Conservation (phyloP, 169 alveolate species). For the Eimeria acervulina region DNA sequence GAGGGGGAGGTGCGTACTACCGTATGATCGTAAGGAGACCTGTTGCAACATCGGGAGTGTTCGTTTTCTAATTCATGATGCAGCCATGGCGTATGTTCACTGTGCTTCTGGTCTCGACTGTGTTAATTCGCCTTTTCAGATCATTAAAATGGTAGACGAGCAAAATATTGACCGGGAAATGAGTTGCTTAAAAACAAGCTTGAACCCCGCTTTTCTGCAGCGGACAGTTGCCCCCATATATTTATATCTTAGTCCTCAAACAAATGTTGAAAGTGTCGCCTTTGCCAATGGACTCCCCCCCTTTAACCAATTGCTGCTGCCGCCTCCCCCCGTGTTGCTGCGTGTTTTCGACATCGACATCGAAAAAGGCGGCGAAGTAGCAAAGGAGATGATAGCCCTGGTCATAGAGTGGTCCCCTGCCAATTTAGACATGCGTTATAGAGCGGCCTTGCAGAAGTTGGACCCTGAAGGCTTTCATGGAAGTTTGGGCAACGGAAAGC, state of each 20-base stretch:
- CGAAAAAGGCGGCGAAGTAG: conserved; percentile 32
- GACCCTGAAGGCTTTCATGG: not conserved
- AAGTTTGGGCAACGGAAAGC: conserved; percentile 8
- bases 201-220: conserved; percentile 76
- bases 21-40: not conserved
- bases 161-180: conserved; percentile 54
- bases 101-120: not conserved
- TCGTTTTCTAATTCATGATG: not conserved
- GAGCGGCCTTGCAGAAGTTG: conserved; percentile 35
- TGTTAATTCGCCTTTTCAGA: not conserved
- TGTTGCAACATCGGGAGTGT: not conserved
- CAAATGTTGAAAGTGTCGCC: not conserved
- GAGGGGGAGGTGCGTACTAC: conserved; percentile 68
- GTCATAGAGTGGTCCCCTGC: conserved; percentile 77
- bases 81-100: not conserved
- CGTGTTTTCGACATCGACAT: conserved; percentile 80
- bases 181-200: conserved; percentile 49
- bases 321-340: conserved; percentile 77
- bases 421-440: conserved; percentile 61
- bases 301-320: conserved; percentile 25
- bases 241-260: conserved; percentile 38
- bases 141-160: conserved; percentile 64
- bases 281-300: conserved; percentile 21
- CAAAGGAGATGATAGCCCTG: conserved; percentile 49
- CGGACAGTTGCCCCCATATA: conserved; percentile 72